Evolutionary conservation across 805 yeast genomes (phyloP).

Genomic region (Priceomyces fermenticarens): DNA sequence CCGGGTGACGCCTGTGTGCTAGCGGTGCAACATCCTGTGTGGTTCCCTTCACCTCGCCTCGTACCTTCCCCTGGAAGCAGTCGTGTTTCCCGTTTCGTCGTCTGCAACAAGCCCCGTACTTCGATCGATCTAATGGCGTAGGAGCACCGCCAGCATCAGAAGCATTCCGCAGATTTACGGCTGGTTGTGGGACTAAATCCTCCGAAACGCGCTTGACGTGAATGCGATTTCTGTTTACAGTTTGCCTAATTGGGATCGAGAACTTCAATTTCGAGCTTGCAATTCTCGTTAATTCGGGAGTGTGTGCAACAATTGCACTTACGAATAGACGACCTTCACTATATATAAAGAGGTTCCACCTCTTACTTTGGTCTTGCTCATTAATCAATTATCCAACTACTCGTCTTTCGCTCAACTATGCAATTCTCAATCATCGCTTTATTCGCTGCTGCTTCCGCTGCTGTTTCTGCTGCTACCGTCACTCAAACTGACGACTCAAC

Average conservation of each 20-base stretch:
- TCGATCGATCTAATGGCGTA: too few relatives aligned
- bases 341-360: neutral
- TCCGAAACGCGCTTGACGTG: conserved; percentile 4
- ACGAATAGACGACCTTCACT: neutral
- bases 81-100: too few relatives aligned
- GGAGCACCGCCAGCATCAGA: too few relatives aligned
- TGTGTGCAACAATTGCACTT: neutral
- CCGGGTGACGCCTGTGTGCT: too few relatives aligned
- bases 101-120: too few relatives aligned
- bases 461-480: conserved; percentile 23
- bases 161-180: neutral
- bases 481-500: conserved; percentile 29
- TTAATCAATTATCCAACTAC: conserved; percentile 21
- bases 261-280: conserved; percentile 1
- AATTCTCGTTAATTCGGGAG: neutral
- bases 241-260: neutral
- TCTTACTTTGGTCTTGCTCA: neutral
- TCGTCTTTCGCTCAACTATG: conserved; percentile 38
- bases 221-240: conserved; percentile 1
- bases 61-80: too few relatives aligned
- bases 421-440: conserved; percentile 40
- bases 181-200: neutral
- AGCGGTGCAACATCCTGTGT: too few relatives aligned
- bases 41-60: too few relatives aligned
- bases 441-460: conserved; percentile 33